phyloP scores from a whole-genome alignment of 2,329 filamentous ascomycete species.

The Alternaria triticimaculans region DNA sequence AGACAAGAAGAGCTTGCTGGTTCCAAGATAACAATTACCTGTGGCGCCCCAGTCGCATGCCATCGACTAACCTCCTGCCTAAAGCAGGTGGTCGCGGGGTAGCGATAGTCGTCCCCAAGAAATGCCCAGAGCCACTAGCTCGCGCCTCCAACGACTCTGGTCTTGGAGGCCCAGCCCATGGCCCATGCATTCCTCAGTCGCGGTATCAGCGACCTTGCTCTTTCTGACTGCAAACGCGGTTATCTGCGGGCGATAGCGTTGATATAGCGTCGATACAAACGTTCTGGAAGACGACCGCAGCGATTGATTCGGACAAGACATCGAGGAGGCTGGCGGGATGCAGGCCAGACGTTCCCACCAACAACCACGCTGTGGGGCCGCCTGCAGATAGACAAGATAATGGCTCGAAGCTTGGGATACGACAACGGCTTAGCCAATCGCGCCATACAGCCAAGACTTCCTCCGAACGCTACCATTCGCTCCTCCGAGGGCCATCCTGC shows the following conservation, averaged over 20 bases:
- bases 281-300: not conserved
- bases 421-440: slow-evolving; percentile 7
- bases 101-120: slow-evolving; percentile 6
- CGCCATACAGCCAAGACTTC: not conserved
- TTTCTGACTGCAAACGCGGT: not conserved
- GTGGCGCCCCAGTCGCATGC: slow-evolving; percentile 15
- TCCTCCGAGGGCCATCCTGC: not conserved
- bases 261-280: not conserved
- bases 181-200: not conserved
- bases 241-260: slow-evolving; percentile 7
- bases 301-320: not conserved
- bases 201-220: slow-evolving; percentile 8
- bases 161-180: not conserved
- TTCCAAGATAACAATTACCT: slow-evolving; percentile 16
- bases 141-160: slow-evolving; percentile 12
- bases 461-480: slow-evolving; percentile 3
- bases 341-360: slow-evolving; percentile 1
- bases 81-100: slow-evolving; percentile 4
- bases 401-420: slow-evolving; percentile 12
- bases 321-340: not conserved
- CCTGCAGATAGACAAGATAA: slow-evolving; percentile 8
- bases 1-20: slow-evolving; percentile 19
- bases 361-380: slow-evolving; percentile 5
- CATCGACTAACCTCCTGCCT: slow-evolving; percentile 15
- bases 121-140: slow-evolving; percentile 7